Base-by-base conservation (phyloP, 768 basidiomycete genomes). In the Rossbeevera mucosa region DNA sequence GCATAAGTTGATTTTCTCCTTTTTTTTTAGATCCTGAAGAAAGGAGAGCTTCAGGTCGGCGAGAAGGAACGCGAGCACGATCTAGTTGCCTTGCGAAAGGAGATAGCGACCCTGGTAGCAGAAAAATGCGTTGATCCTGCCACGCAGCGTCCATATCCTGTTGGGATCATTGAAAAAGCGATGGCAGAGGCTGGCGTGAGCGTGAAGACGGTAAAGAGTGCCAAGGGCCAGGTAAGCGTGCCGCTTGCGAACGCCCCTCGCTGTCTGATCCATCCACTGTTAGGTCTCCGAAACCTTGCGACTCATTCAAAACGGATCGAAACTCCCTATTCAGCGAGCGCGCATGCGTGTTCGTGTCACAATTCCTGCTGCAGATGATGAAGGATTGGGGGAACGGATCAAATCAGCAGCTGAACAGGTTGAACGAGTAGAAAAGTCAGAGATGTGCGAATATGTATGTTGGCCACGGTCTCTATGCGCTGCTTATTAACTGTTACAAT, bases 1-100 rank as follows among this genome's bases (percentile, higher is more conserved):
- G 28, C 30, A 13, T 20, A 22, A 31, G 20, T 31, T 30, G 14
- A 44, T 5, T 28, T 36, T 9, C 16, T 11, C 18, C 36, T 20
- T 11, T 6, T 13, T 25, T n/a, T 31, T 8, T 55, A 95, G 91
- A 96, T 99, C 57, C 71, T 99, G 38, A 88, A 86, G 68, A 95
- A 96, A 71, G 96, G 96, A 18, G 96, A 99, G 65, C 74, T 99
- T 2, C 96, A 99, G 74, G 90, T 98, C 26, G 90, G 91, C 33
- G 95, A 97, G 64, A 96, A 97, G 67, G 96, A 99, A 65, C 84
- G 96, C 21, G 88, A 92, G 48, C 93, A 96, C 57, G 90, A 95
- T 61, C 79, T 96, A 5, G 73, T 81, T 12, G 81, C 92, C 2
- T 66, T 97, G 42, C 84, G 91, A 49, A 77, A 80, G 59, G 96